Conservation (phyloP, 2,329 filamentous ascomycete genomes). For the Akanthomyces muscarius region DNA sequence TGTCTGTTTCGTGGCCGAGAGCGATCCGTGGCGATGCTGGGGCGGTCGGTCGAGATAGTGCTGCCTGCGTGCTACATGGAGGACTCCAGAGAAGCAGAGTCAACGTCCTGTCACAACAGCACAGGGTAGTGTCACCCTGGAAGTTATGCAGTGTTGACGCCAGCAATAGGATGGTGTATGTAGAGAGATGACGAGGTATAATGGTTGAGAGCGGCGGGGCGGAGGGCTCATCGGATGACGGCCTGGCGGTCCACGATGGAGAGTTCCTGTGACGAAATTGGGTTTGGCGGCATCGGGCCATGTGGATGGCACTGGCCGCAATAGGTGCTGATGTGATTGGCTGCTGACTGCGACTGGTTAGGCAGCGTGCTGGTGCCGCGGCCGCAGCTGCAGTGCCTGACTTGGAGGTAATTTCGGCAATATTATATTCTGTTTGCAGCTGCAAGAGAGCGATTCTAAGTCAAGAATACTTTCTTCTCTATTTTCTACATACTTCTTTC, state of each 20-base stretch:
- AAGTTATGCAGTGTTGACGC: constrained; percentile 1
- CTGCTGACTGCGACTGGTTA: background rate
- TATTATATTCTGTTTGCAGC: no score
- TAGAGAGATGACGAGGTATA: background rate
- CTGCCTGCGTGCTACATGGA: constrained; percentile 13
- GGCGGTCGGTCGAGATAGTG: constrained; percentile 1
- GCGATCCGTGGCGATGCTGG: background rate
- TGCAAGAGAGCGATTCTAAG: no score
- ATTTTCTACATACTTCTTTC: no score
- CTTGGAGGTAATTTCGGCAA: no score
- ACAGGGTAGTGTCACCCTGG: background rate
- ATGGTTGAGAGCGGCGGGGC: constrained; percentile 6
- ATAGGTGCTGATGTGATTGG: constrained; percentile 4
- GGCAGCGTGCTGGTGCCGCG: background rate
- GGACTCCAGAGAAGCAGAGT: background rate
- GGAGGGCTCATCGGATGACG: constrained; percentile 14
- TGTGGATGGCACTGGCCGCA: constrained; percentile 6
- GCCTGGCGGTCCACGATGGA: constrained; percentile 9
- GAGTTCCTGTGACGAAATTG: constrained; percentile 16
- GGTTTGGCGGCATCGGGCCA: constrained; percentile 17
- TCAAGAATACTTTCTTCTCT: no score
- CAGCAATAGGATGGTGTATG: background rate
- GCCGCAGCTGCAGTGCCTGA: background rate
- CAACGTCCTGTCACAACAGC: background rate
- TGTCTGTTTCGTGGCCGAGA: background rate